phyloP scores from a whole-genome alignment of 768 basidiomycete genomes.

The Gymnopilus junonius region DNA sequence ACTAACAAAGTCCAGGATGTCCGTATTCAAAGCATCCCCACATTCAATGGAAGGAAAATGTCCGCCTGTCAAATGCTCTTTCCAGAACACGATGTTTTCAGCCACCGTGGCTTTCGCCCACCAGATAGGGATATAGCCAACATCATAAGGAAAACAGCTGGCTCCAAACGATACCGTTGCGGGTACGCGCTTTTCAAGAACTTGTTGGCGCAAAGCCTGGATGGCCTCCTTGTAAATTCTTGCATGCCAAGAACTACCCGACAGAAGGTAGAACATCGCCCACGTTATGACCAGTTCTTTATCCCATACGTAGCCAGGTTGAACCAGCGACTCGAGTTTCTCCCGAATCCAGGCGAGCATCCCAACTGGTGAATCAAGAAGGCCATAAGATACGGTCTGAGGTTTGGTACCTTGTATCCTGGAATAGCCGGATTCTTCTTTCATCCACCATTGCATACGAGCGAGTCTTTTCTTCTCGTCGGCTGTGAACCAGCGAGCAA shows the following conservation, averaged over 20 bases:
- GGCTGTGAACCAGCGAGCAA: conserved; percentile 34
- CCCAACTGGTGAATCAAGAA: conserved; percentile 57
- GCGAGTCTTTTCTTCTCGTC: conserved; percentile 35
- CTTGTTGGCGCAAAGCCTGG: conserved; percentile 14
- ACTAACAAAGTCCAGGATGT: conserved; percentile 35
- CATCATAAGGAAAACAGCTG: conserved; percentile 47
- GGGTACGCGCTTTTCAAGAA: conserved; percentile 24
- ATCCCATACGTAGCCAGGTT: conserved; percentile 33
- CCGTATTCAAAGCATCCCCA: conserved; percentile 41
- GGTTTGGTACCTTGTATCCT: conserved; percentile 45
- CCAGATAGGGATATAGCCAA: conserved; percentile 38
- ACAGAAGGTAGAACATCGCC: conserved; percentile 43
- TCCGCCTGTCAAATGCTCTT: conserved; percentile 45
- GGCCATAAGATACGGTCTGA: conserved; percentile 48
- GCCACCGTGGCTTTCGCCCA: conserved; percentile 43
- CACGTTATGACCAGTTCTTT: conserved; percentile 38
- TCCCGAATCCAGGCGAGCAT: conserved; percentile 52
- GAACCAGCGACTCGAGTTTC: conserved; percentile 33
- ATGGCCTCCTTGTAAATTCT: conserved; percentile 37
- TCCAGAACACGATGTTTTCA: conserved; percentile 46
- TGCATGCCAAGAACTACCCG: conserved; percentile 36
- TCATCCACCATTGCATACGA: conserved; percentile 32
- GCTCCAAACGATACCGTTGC: conserved; percentile 40
- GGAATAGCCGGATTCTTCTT: conserved; percentile 39
- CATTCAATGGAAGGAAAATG: conserved; percentile 51